Evolutionary conservation across 1,284 basidiomycete genomes (phyloP), one percentile per base, ranked within the genome.

Genomic region (Pascua guehoae): DNA sequence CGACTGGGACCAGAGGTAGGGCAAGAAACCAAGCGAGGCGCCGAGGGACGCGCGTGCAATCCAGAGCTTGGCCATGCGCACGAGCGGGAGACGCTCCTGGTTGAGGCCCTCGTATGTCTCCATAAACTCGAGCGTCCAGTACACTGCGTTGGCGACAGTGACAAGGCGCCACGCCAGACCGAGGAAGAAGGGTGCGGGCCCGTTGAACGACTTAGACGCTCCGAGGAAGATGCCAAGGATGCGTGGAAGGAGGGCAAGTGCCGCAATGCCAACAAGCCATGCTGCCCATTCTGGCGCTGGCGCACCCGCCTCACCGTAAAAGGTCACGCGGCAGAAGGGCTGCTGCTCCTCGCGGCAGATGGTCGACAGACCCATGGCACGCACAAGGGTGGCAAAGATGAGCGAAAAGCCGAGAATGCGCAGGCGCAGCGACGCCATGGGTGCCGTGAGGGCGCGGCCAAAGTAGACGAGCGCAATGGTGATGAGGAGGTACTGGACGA

Each of bases 281-380:
- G 89, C 74, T 10, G 86, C 80, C 44, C 80, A 78, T 4, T 77
- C 50, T 0, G 89, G 86, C 0, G 89, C 83, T 1, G 83, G 78
- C 1, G 88, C 83, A 2, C 85, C 83, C 0, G 86, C 83, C 0
- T 86, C 86, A 0, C 85, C 80, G 72, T 89, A 94, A 79, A 94
- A 97, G 0, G 91, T 93, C 51, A 91, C 86, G 56, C 82, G 80
- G 72, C 94, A 97, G 56, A 73, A 87, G 0, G 90, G 87, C 47
- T 89, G 87, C 74, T 98, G 95, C 72, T 98, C 96, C 73, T 98
- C 96, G 53, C 96, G 81, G 71, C 95, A 98, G 0, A 94, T 85
- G 0, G 91, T 90, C 68, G 87, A 88, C 54, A 83, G 73, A 0
- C 85, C 82, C 70, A 91, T 87, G 12, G 90, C 69, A 11, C 94